Evolutionary conservation across 306 rosid genomes (phyloP).

Genomic region (Leucaena leucocephala): DNA sequence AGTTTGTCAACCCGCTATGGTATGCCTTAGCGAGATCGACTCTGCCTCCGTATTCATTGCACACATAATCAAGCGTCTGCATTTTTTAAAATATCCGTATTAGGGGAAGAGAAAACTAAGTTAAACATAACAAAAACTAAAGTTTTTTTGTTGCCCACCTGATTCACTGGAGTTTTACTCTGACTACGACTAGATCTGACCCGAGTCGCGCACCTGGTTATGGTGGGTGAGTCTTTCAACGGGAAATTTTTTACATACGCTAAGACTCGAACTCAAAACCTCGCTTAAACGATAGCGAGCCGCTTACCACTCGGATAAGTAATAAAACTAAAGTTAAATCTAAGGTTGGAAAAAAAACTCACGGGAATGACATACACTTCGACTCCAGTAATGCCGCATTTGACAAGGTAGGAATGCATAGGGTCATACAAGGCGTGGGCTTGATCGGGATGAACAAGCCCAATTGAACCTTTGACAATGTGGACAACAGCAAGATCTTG

Average conservation of each 20-base stretch:
- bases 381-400: constrained; percentile 76
- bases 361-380: constrained; percentile 89
- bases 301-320: no score
- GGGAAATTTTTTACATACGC: no score
- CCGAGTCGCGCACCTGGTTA: no score
- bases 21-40: constrained; percentile 80
- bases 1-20: constrained; percentile 61
- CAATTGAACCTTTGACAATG: constrained; percentile 69
- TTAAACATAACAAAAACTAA: background rate
- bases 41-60: constrained; percentile 82
- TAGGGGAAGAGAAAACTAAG: background rate
- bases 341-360: constrained; percentile 25
- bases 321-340: background rate
- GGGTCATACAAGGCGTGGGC: constrained; percentile 66
- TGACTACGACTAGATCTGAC: no score
- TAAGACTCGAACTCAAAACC: no score
- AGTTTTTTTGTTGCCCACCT: no score
- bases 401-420: constrained; percentile 81
- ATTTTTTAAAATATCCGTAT: background rate
- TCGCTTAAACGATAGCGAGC: no score
- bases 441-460: constrained; percentile 81
- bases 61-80: constrained; percentile 71
- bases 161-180: no score
- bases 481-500: constrained; percentile 75
- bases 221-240: no score